A percentile compares a stretch with the other conserved stretches of the same genome.
Conservation (phyloP, 805 yeast species). For the Zygosaccharomyces kombuchaensis region DNA sequence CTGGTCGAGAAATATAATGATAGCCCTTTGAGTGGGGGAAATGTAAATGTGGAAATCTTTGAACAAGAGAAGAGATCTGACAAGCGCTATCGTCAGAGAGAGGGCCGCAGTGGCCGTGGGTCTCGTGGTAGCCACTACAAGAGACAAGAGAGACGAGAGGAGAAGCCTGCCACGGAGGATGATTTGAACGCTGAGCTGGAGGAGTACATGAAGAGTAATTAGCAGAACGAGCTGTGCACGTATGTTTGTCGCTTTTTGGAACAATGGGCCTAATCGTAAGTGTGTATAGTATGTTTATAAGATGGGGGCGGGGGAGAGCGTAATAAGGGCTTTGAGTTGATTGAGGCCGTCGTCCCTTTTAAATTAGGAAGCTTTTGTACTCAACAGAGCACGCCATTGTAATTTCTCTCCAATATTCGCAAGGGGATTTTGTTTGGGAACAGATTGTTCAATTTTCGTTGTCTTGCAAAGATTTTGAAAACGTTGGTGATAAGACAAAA, state of each 20-base stretch:
- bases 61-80: slow-evolving; percentile 14
- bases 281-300: neutral
- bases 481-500: too few relatives aligned
- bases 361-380: too few relatives aligned
- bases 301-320: neutral
- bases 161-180: slow-evolving; percentile 20
- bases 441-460: too few relatives aligned
- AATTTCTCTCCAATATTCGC: too few relatives aligned
- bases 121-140: slow-evolving; percentile 16
- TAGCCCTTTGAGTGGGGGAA: slow-evolving; percentile 19
- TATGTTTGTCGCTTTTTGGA: neutral
- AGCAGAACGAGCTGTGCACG: neutral
- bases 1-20: slow-evolving; percentile 25
- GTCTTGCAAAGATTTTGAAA: too few relatives aligned
- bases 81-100: slow-evolving; percentile 8
- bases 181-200: slow-evolving; percentile 33
- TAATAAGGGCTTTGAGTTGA: too few relatives aligned
- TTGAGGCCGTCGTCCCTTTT: too few relatives aligned
- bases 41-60: slow-evolving; percentile 24
- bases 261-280: neutral
- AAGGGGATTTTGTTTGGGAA: too few relatives aligned
- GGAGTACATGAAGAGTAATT: slow-evolving; percentile 28
- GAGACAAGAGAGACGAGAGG: slow-evolving; percentile 6
- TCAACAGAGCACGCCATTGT: too few relatives aligned
- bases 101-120: slow-evolving; percentile 5